phyloP scores from a whole-genome alignment of 345 rosid species.

The Abelmoschus esculentus region DNA sequence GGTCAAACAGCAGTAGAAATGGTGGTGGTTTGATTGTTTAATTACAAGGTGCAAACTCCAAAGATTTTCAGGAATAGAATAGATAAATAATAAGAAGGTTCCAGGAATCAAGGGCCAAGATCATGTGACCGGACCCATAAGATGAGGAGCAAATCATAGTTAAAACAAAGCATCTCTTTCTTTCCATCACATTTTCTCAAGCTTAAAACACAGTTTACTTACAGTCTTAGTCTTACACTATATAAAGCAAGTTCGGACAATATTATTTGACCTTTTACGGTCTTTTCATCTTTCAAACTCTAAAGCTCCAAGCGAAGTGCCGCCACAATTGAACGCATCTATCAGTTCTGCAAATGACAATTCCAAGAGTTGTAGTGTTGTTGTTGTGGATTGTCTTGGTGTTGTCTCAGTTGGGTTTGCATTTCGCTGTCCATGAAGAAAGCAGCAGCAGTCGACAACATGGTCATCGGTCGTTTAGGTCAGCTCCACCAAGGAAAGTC shows the following conservation, averaged over 20 bases:
- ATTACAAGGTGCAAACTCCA: slow-evolving; percentile 26
- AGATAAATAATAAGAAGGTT: slow-evolving; percentile 66
- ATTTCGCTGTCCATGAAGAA: slow-evolving; percentile 28
- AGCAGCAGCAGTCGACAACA: neutral
- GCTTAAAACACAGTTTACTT: neutral
- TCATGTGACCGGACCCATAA: slow-evolving; percentile 55
- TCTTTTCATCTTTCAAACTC: too few relatives aligned
- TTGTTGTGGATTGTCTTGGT: slow-evolving; percentile 42
- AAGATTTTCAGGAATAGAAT: slow-evolving; percentile 20
- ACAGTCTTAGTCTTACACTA: too few relatives aligned
- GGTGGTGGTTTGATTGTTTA: slow-evolving; percentile 14
- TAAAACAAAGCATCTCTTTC: slow-evolving; percentile 4
- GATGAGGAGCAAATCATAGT: slow-evolving; percentile 20
- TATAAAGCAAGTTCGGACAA: neutral
- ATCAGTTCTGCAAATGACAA: slow-evolving; percentile 15
- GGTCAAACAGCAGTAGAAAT: slow-evolving; percentile 1
- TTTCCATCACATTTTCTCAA: neutral
- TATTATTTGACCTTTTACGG: neutral
- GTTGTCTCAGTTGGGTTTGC: slow-evolving; percentile 30
- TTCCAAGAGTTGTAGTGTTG: slow-evolving; percentile 26
- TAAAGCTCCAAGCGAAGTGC: neutral
- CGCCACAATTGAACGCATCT: neutral
- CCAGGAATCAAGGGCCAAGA: slow-evolving; percentile 91
- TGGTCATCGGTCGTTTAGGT: slow-evolving; percentile 1
- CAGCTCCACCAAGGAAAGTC: slow-evolving; percentile 36